Conservation (phyloP, 164 flowering plant species). For the Protea cynaroides region DNA sequence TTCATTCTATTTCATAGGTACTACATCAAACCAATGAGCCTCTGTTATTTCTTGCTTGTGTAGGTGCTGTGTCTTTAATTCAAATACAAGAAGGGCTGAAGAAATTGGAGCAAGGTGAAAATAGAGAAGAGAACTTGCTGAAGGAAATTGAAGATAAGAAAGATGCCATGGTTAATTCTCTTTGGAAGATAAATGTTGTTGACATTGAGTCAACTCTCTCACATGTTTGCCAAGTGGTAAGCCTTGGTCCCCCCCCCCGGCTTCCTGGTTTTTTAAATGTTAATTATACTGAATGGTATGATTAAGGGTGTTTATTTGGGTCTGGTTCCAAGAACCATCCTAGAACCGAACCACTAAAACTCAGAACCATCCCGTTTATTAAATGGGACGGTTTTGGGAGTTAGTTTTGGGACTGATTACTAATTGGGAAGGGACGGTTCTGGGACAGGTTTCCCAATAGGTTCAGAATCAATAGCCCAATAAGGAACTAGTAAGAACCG, state of each 20-base stretch:
- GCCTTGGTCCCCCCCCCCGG: slow-evolving; percentile 10
- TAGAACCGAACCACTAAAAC: too few species aligned
- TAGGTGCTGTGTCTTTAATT: slow-evolving; percentile 77
- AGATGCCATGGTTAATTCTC: slow-evolving; percentile 68
- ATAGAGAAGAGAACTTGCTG: slow-evolving; percentile 47
- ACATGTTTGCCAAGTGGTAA: slow-evolving; percentile 69
- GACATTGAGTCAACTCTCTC: slow-evolving; percentile 83
- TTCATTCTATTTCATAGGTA: background rate
- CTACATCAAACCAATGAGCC: background rate
- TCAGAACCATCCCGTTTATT: too few species aligned
- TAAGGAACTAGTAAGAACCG: too few species aligned
- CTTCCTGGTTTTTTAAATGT: background rate
- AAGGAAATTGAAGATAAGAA: slow-evolving; percentile 66
- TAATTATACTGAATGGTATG: background rate
- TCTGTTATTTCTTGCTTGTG: slow-evolving; percentile 8
- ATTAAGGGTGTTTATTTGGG: too few species aligned
- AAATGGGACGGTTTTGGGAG: too few species aligned
- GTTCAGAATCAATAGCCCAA: too few species aligned
- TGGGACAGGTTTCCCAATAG: too few species aligned
- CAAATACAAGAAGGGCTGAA: slow-evolving; percentile 63
- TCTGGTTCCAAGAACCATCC: too few species aligned
- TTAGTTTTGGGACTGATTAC: too few species aligned
- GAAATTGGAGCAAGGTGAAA: slow-evolving; percentile 49
- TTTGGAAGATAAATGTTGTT: slow-evolving; percentile 89
- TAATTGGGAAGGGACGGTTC: too few species aligned